Evolutionary conservation across 1,139 yeast genomes (phyloP), one percentile per base, ranked within the genome.

Genomic region (Debaryomyces subglobosus): DNA sequence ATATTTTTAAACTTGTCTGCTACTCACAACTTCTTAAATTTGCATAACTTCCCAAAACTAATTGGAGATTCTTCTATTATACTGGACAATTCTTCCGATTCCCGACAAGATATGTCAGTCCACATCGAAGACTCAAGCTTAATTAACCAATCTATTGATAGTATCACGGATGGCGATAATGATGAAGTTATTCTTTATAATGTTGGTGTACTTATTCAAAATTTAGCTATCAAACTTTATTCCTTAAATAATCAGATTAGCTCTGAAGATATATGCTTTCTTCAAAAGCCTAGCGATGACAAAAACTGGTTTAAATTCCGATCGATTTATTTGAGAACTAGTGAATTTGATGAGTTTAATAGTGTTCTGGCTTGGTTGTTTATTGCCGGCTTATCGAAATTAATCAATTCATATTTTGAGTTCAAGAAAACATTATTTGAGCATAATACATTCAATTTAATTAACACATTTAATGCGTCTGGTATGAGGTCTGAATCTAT

Each of bases 1-100:
- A 52, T 69, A 2, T 77, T 78, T 51, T 39, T 72, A 3, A 76
- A 76, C 49, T 47, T 74, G n/a, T 55, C 58, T 2, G 53, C 62
- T 2, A 57, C 61, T 5, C 61, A 55, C 48, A 47, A 46, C n/a
- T 54, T 54, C 27, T 49, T 60, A 36, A 48, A 44, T 35, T 47
- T 50, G 41, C 33, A 38, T 24, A 38, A 30, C 13, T 34, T 44
- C 16, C 43, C 43, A 23, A 38, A 29, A 18, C 25, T 33, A 12
- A 39, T 18, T 15, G 39, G 41, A 16, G 32, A 39, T 29, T 24
- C 33, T 16, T 39, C 24, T 8, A 27, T 25, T 27, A 10, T 39
- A 4, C 16, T 16, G 12, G 42, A 39, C 7, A 25, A 27, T 10
- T 10, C 23, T 8, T 25, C 29, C 12, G 42, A 29, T 18, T 15